Conservation (phyloP, 164 flowering plant genomes). For the Buxus sempervirens region DNA sequence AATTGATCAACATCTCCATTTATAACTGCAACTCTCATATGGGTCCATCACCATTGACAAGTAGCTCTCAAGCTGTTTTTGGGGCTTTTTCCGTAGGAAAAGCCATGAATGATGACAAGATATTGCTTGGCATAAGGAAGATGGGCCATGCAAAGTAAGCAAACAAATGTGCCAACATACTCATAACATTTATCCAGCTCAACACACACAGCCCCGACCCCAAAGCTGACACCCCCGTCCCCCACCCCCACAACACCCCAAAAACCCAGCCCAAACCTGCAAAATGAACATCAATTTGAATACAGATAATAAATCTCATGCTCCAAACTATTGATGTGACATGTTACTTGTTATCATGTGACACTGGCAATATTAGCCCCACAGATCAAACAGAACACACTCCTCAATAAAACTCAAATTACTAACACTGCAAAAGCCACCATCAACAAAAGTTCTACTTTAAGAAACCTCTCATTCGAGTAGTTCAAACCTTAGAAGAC, state of each 20-base stretch:
- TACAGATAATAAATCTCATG: not conserved
- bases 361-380: slow-evolving; percentile 22
- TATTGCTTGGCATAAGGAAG: slow-evolving; percentile 25
- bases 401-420: slow-evolving; percentile 23
- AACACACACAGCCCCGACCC: no score
- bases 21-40: slow-evolving; percentile 3
- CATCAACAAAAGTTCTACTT: not conserved
- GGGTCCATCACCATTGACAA: not conserved
- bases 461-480: not conserved
- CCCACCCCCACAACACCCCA: no score
- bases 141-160: slow-evolving; percentile 7
- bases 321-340: slow-evolving; percentile 32
- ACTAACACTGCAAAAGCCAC: slow-evolving; percentile 16
- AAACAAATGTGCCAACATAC: slow-evolving; percentile 29
- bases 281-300: not conserved
- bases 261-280: no score
- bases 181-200: no score
- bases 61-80: slow-evolving; percentile 10
- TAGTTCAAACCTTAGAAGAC: not conserved
- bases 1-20: not conserved
- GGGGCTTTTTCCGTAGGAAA: slow-evolving; percentile 3
- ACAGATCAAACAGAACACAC: slow-evolving; percentile 16
- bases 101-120: slow-evolving; percentile 14
- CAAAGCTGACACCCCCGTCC: no score
- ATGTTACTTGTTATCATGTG: slow-evolving; percentile 34